phyloP scores from a whole-genome alignment of 31 red algal species.

The Porphyra umbilicalis region DNA sequence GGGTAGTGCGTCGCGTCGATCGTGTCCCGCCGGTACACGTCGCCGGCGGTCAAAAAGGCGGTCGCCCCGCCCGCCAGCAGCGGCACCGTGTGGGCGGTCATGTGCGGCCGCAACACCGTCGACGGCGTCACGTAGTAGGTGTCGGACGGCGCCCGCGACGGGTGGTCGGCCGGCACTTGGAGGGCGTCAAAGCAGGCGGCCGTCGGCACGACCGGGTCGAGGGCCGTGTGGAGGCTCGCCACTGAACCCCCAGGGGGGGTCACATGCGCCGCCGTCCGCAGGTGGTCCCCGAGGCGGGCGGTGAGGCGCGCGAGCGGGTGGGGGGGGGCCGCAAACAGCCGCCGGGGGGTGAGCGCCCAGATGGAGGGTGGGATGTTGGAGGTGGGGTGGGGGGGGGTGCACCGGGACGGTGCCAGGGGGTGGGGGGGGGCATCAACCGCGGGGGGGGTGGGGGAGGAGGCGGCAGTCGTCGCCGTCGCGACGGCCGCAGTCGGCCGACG shows the following conservation, averaged over 20 bases:
- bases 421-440: no score
- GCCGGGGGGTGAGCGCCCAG: conserved; percentile 26
- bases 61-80: conserved; percentile 35
- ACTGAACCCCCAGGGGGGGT: neutral
- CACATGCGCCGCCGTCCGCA: neutral
- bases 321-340: conserved; percentile 17
- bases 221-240: conserved; percentile 10
- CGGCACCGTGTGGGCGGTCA: conserved; percentile 80
- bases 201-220: conserved; percentile 53
- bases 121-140: conserved; percentile 82
- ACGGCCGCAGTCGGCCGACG: no score
- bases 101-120: conserved; percentile 86
- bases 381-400: no score
- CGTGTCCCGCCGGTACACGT: conserved; percentile 92
- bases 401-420: no score
- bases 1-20: conserved; percentile 95
- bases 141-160: conserved; percentile 67
- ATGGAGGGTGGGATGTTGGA: conserved; percentile 27
- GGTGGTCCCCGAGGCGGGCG: conserved; percentile 32
- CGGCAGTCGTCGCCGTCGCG: no score
- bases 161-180: conserved; percentile 59
- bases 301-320: conserved; percentile 62
- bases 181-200: conserved; percentile 80
- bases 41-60: conserved; percentile 67
- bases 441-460: no score